A percentile compares a stretch with the other conserved stretches of the same genome.
Conservation (phyloP, 495 filamentous ascomycete genomes). For the Penicillium soppii region DNA sequence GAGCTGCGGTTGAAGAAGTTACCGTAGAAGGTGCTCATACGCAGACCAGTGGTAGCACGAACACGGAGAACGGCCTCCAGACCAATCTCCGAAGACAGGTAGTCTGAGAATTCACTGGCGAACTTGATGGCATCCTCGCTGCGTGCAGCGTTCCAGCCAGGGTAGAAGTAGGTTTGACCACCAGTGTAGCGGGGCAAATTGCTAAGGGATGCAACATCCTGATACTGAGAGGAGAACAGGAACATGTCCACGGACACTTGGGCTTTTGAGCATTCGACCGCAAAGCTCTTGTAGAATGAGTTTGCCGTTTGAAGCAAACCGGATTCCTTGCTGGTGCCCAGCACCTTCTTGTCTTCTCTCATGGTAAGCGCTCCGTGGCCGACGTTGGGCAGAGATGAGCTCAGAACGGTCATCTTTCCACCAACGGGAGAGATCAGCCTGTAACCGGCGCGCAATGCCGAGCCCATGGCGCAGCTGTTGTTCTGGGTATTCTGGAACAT, state of each 20-base stretch:
- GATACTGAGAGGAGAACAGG: slow-evolving; percentile 94
- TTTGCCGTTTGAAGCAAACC: slow-evolving; percentile 84
- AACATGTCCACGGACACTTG: slow-evolving; percentile 99
- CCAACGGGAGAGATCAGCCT: slow-evolving; percentile 91
- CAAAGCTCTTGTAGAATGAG: slow-evolving; percentile 98
- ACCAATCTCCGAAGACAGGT: slow-evolving; percentile 91
- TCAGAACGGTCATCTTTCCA: slow-evolving; percentile 90
- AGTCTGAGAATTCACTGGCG: slow-evolving; percentile 93
- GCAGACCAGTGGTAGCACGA: slow-evolving; percentile 87
- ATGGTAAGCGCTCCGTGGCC: slow-evolving; percentile 88
- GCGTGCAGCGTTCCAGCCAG: slow-evolving; percentile 92
- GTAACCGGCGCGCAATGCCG: slow-evolving; percentile 87
- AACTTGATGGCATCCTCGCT: slow-evolving; percentile 97
- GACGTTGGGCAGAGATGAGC: slow-evolving; percentile 84
- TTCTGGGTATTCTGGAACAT: slow-evolving; percentile 97
- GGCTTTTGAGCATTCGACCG: slow-evolving; percentile 97
- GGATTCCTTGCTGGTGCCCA: slow-evolving; percentile 91
- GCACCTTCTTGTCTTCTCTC: slow-evolving; percentile 94
- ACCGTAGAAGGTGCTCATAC: slow-evolving; percentile 97
- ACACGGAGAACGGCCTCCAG: slow-evolving; percentile 95
- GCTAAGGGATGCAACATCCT: slow-evolving; percentile 93
- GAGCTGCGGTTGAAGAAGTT: slow-evolving; percentile 99
- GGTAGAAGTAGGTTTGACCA: slow-evolving; percentile 98
- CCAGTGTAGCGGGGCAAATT: slow-evolving; percentile 95
- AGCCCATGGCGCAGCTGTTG: slow-evolving; percentile 84